Evolutionary conservation across 2,329 filamentous ascomycete species (phyloP).

Genomic region (Trichoderma polysporum): DNA sequence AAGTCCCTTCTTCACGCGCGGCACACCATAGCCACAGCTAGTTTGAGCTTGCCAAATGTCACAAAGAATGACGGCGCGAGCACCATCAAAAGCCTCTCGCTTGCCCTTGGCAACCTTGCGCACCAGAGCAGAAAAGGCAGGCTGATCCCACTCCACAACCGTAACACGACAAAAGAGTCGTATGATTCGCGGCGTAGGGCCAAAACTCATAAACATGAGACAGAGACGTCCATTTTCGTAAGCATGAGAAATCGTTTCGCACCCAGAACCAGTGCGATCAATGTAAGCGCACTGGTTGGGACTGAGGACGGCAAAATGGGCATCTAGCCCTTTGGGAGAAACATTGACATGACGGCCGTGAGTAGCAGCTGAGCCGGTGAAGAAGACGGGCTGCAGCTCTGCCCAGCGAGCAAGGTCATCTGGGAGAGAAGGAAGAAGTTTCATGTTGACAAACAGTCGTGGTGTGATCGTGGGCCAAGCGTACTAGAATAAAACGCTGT

Average conservation of each 20-base stretch:
- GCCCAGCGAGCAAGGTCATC: conserved; percentile 62
- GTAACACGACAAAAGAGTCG: conserved; percentile 60
- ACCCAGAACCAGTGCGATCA: conserved; percentile 72
- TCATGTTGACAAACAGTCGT: conserved; percentile 45
- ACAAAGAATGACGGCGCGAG: conserved; percentile 60
- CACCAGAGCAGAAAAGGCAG: conserved; percentile 50
- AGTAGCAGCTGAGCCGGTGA: conserved; percentile 69
- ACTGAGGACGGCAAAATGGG: conserved; percentile 61
- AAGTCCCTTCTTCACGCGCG: conserved; percentile 46
- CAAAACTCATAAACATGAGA: conserved; percentile 71
- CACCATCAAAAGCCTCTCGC: conserved; percentile 44
- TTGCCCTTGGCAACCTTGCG: conserved; percentile 39
- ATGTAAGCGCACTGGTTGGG: conserved; percentile 66
- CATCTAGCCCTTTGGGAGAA: conserved; percentile 69
- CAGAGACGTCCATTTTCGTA: conserved; percentile 76
- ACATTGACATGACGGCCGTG: conserved; percentile 71
- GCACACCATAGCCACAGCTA: conserved; percentile 65
- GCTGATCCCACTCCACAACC: conserved; percentile 60
- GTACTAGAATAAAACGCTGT: neutral
- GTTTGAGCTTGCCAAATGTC: conserved; percentile 66
- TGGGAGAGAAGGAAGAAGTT: conserved; percentile 57
- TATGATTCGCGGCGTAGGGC: conserved; percentile 58
- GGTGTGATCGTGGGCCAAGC: neutral
- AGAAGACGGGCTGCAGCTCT: conserved; percentile 69
- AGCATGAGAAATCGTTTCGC: conserved; percentile 72